Evolutionary conservation across 169 alveolate genomes (phyloP).

Genomic region (Plasmodium sp.): DNA sequence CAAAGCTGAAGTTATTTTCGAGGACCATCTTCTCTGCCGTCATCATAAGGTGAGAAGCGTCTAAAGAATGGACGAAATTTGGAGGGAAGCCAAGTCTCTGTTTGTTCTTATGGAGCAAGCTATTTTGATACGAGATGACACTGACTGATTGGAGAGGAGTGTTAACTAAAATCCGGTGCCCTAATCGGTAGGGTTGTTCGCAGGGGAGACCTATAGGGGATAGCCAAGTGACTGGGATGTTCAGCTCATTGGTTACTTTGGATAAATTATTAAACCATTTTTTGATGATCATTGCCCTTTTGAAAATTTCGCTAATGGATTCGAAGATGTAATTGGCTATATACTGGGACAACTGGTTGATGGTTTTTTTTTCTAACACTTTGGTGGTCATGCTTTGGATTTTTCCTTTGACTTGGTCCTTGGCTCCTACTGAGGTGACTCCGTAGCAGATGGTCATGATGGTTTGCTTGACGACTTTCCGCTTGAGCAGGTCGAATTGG

Average conservation of each 20-base stretch:
- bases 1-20: slow-evolving; percentile 87
- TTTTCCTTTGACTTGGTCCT: slow-evolving; percentile 76
- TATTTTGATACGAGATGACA: slow-evolving; percentile 79
- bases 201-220: slow-evolving; percentile 96
- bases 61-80: slow-evolving; percentile 96
- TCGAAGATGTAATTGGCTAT: slow-evolving; percentile 92
- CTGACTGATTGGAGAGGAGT: slow-evolving; percentile 90
- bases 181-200: slow-evolving; percentile 94
- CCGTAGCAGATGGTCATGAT: slow-evolving; percentile 99
- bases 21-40: slow-evolving; percentile 92
- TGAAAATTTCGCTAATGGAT: slow-evolving; percentile 94
- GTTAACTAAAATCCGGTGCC: slow-evolving; percentile 82
- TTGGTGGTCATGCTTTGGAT: slow-evolving; percentile 41
- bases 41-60: slow-evolving; percentile 97
- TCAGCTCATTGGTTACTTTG: slow-evolving; percentile 88
- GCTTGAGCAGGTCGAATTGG: slow-evolving; percentile 85
- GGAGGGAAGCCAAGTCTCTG: slow-evolving; percentile 98
- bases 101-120: slow-evolving; percentile 85
- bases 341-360: slow-evolving; percentile 79
- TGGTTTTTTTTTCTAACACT: slow-evolving; percentile 75
- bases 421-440: slow-evolving; percentile 96
- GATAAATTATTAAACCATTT: slow-evolving; percentile 96
- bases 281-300: slow-evolving; percentile 94
- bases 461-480: slow-evolving; percentile 98
- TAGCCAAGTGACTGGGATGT: slow-evolving; percentile 95